Evolutionary conservation across 305 asterid genomes (phyloP).

Genomic region (Fraxinus sp.): DNA sequence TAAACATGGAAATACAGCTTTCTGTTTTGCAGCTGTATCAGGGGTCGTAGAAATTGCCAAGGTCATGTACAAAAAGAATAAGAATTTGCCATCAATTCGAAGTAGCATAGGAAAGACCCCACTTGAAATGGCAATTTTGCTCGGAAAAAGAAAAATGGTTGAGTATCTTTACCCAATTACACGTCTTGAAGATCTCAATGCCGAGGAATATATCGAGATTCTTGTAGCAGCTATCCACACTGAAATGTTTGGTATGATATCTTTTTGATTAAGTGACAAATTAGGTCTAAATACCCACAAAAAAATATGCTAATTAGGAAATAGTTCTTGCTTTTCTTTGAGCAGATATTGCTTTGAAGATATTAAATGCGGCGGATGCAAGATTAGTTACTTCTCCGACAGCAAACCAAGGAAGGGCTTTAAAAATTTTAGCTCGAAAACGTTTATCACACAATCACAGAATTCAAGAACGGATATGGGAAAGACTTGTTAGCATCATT

Average conservation of each 20-base stretch:
- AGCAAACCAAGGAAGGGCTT: background rate
- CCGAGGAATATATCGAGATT: background rate
- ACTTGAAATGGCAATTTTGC: background rate
- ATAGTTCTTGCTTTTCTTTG: no score
- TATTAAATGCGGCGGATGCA: no score
- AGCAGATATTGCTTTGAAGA: no score
- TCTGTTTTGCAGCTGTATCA: constrained; percentile 14
- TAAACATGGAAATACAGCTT: constrained; percentile 33
- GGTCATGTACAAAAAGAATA: constrained; percentile 5
- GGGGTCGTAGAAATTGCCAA: constrained; percentile 6
- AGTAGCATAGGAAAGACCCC: background rate
- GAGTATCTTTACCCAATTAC: constrained; percentile 16
- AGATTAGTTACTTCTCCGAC: no score
- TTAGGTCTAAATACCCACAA: no score
- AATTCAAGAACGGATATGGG: background rate
- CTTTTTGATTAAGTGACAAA: no score
- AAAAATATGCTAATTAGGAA: no score
- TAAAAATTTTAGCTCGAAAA: background rate
- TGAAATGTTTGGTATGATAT: constrained; percentile 17
- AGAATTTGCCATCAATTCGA: background rate
- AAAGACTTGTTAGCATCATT: background rate
- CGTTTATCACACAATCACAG: background rate
- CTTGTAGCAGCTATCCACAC: background rate
- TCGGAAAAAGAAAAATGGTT: constrained; percentile 6
- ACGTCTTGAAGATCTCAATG: background rate